These are phyloP conservation scores for Trichoderma sp. DNA, from an alignment of 2,329 filamentous ascomycete species.

Conservation along the genomic window DNA sequence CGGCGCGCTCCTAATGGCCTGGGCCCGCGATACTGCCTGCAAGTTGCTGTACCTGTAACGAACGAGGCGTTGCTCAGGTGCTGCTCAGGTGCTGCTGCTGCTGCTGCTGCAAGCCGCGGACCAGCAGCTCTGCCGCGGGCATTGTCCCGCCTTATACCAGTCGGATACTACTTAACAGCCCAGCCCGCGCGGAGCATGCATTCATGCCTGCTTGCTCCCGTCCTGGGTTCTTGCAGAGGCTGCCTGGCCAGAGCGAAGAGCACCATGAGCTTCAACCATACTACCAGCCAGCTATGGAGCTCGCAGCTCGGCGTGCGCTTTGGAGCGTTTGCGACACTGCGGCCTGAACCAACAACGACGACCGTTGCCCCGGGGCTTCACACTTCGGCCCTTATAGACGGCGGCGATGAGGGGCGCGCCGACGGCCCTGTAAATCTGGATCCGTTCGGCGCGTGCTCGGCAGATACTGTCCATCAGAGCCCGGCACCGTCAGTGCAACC, in stretches of 20 bases:
- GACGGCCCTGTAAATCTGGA: background rate
- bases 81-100: background rate
- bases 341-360: conserved; percentile 35
- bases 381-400: background rate
- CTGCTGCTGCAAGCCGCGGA: conserved; percentile 2
- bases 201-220: conserved; percentile 2
- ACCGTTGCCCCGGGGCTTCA: conserved; percentile 35
- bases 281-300: conserved; percentile 36
- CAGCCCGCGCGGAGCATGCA: conserved; percentile 20
- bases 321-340: conserved; percentile 32
- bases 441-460: background rate
- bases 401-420: background rate
- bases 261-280: background rate
- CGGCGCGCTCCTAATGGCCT: conserved; percentile 5
- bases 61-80: background rate
- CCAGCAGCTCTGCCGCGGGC: background rate
- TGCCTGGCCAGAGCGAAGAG: conserved; percentile 29
- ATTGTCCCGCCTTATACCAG: background rate
- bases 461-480: background rate
- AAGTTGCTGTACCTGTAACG: background rate
- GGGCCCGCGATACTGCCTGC: too few species aligned
- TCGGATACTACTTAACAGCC: conserved; percentile 37
- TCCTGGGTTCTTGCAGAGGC: conserved; percentile 4
- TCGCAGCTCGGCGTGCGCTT: conserved; percentile 40
- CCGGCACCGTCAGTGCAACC: background rate